A percentile compares a stretch with the other conserved stretches of the same genome.
Conservation (phyloP, 75 land plant species). For the Sequoiadendron giganteum region DNA sequence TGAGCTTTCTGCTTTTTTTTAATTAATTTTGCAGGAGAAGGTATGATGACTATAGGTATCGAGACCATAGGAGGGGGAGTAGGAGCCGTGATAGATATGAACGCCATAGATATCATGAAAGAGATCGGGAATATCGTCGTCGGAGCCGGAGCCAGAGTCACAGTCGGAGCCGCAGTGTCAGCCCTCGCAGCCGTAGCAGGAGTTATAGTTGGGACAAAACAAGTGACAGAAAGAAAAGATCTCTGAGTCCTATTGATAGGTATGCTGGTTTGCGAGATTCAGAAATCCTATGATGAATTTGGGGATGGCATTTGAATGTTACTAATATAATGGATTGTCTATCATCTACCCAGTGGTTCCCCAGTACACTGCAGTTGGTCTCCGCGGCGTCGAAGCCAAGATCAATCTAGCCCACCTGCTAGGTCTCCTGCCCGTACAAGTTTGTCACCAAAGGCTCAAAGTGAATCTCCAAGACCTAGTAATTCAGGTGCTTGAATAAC, state of each 20-base stretch:
- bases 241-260: conserved; percentile 6
- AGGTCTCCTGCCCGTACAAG: conserved; percentile 11
- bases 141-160: background rate
- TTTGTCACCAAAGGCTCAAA: background rate
- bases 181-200: conserved; percentile 3
- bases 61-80: background rate
- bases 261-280: conserved; percentile 5
- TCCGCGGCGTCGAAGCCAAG: background rate
- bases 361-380: background rate
- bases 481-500: conserved; percentile 2
- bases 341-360: background rate
- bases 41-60: conserved; percentile 2
- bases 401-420: conserved; percentile 8
- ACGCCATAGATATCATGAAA: conserved; percentile 7
- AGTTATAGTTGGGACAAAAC: background rate
- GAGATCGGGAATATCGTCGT: conserved; percentile 4
- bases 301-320: background rate
- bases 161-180: conserved; percentile 1
- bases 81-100: conserved; percentile 15
- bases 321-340: background rate
- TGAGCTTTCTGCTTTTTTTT: background rate
- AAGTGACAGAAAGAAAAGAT: conserved; percentile 11
- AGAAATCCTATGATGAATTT: background rate
- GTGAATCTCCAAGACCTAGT: conserved; percentile 6
- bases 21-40: background rate